Percentiles rank a stretch among this genome's conserved stretches.
Conservation (phyloP, 1,139 yeast genomes). For the Taiozyma sp. region DNA sequence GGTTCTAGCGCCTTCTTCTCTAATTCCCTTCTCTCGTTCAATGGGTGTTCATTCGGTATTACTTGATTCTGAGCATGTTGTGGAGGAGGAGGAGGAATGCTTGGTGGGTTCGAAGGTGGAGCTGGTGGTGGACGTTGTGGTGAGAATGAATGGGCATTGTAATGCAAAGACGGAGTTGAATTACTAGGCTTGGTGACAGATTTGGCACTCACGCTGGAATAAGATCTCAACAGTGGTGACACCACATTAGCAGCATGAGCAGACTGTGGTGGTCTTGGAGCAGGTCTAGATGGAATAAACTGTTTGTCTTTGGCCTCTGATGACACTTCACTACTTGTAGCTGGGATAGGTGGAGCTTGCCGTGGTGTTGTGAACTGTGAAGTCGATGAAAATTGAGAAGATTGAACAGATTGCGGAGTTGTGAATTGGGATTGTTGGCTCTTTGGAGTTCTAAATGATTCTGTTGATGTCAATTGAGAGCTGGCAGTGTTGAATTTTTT, state of each 20-base stretch:
- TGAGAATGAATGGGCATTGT: constrained; percentile 11
- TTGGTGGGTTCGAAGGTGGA: constrained; percentile 19
- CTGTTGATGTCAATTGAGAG: constrained; percentile 20
- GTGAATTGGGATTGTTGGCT: constrained; percentile 24
- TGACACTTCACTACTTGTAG: constrained; percentile 3
- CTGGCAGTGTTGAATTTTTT: constrained; percentile 55
- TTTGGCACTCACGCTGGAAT: constrained; percentile 10
- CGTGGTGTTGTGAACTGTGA: constrained; percentile 24
- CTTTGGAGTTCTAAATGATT: constrained; percentile 30
- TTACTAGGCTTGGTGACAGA: constrained; percentile 9
- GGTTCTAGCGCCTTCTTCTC: constrained; percentile 2
- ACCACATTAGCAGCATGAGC: constrained; percentile 19
- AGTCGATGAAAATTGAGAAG: constrained; percentile 19
- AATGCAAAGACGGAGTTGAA: constrained; percentile 15
- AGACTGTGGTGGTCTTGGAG: constrained; percentile 48
- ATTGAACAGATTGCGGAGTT: constrained; percentile 18
- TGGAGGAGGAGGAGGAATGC: constrained; percentile 21
- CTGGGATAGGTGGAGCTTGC: constrained; percentile 8
- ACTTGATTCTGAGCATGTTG: constrained; percentile 12
- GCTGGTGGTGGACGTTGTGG: constrained; percentile 29
- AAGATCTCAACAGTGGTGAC: constrained; percentile 24
- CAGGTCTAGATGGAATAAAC: constrained; percentile 64
- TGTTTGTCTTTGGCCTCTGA: constrained; percentile 34
- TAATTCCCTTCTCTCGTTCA: constrained; percentile 11
- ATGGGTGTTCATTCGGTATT: constrained; percentile 11